Conservation (phyloP, 208 protist species). For the Entamoeba nuttalli region DNA sequence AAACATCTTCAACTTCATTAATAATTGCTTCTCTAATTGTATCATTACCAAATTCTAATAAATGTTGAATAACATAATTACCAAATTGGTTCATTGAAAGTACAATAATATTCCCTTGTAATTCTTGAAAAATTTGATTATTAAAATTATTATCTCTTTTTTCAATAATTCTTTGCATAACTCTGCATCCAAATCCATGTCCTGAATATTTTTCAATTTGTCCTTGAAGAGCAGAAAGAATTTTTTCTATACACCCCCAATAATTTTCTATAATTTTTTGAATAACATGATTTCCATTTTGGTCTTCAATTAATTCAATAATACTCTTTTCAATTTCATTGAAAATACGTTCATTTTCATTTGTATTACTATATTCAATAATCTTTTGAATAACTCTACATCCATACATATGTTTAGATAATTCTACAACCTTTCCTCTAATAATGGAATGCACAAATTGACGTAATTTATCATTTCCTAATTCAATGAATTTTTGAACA, state of each 20-base stretch:
- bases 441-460: slow-evolving; percentile 50
- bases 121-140: neutral
- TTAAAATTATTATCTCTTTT: slow-evolving; percentile 65
- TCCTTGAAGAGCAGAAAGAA: slow-evolving; percentile 63
- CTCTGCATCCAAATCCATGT: slow-evolving; percentile 94
- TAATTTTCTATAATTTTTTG: slow-evolving; percentile 93
- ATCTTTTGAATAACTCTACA: slow-evolving; percentile 89
- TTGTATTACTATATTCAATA: neutral
- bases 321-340: slow-evolving; percentile 77
- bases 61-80: slow-evolving; percentile 20
- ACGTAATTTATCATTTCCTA: neutral
- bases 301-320: slow-evolving; percentile 83
- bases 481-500: slow-evolving; percentile 30
- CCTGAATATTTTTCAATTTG: slow-evolving; percentile 77
- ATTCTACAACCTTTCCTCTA: slow-evolving; percentile 65
- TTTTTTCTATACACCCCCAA: slow-evolving; percentile 55
- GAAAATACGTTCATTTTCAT: slow-evolving; percentile 36
- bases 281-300: slow-evolving; percentile 97
- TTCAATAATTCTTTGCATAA: slow-evolving; percentile 91
- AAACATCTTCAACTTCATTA: neutral
- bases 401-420: slow-evolving; percentile 83
- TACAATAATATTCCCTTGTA: neutral
- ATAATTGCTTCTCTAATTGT: neutral
- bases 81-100: slow-evolving; percentile 14
- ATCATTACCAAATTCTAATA: neutral